Conservation (phyloP, 805 yeast genomes). For the Saccharomyces paradoxus region DNA sequence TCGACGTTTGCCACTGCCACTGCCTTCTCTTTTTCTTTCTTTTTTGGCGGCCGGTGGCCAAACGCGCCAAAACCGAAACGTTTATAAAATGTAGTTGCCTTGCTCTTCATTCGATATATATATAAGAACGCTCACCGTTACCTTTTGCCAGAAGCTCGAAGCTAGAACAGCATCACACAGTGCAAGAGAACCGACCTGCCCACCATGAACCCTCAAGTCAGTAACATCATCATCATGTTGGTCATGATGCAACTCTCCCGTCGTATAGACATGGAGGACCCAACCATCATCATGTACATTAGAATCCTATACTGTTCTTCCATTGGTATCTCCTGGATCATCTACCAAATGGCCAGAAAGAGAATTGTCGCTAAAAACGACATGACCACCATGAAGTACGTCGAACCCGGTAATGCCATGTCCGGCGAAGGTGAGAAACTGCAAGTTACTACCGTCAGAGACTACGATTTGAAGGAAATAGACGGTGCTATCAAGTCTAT, state of each 20-base stretch:
- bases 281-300: slow-evolving; percentile 60
- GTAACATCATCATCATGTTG: slow-evolving; percentile 84
- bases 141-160: background rate
- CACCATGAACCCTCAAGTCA: slow-evolving; percentile 76
- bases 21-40: background rate
- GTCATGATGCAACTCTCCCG: slow-evolving; percentile 94
- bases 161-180: background rate
- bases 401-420: slow-evolving; percentile 75
- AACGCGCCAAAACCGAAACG: slow-evolving; percentile 1
- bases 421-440: slow-evolving; percentile 64
- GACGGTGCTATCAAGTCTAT: slow-evolving; percentile 72
- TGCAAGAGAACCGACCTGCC: slow-evolving; percentile 2
- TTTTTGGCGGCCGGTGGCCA: background rate
- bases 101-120: background rate
- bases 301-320: slow-evolving; percentile 64
- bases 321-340: slow-evolving; percentile 52
- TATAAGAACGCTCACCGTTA: background rate
- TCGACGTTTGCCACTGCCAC: background rate
- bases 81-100: background rate
- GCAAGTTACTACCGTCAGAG: slow-evolving; percentile 86
- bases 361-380: slow-evolving; percentile 71
- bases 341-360: slow-evolving; percentile 58
- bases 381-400: slow-evolving; percentile 83
- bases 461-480: slow-evolving; percentile 86
- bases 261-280: slow-evolving; percentile 81